Conservation (phyloP, 2,329 filamentous ascomycete species). For the Neofusicoccum ribis region DNA sequence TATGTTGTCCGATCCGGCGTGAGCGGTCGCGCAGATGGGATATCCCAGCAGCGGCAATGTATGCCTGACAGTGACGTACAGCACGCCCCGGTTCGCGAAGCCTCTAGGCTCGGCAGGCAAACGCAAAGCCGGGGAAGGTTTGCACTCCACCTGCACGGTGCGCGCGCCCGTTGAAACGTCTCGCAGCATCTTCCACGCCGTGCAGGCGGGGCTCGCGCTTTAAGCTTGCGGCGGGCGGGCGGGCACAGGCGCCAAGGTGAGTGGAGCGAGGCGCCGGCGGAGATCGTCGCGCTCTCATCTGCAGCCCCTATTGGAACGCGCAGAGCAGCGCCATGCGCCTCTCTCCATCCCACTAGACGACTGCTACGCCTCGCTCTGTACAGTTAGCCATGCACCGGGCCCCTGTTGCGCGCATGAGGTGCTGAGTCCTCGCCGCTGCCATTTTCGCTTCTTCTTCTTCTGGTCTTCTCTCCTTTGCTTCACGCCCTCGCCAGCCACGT, state of each 20-base stretch:
- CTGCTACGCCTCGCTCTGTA: neutral
- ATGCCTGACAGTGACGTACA: neutral
- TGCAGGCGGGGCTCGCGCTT: neutral
- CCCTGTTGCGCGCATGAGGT: slow-evolving; percentile 4
- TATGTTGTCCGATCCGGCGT: neutral
- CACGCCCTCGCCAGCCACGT: neutral
- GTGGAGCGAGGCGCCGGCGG: neutral
- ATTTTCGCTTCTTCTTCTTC: neutral
- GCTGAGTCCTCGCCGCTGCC: neutral
- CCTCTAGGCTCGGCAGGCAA: neutral
- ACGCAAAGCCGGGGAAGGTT: neutral
- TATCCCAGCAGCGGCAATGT: slow-evolving; percentile 3
- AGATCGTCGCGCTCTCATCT: neutral
- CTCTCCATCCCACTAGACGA: neutral
- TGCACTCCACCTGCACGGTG: neutral
- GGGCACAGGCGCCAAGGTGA: neutral
- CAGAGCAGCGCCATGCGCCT: neutral
- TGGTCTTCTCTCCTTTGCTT: neutral
- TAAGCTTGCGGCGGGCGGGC: neutral
- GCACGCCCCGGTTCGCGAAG: neutral
- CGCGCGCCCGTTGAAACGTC: neutral
- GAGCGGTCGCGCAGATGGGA: neutral
- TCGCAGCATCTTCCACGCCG: neutral
- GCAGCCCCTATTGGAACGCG: slow-evolving; percentile 14
- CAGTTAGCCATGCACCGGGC: neutral